Conservation (phyloP, 805 yeast species). For the Myxozyma sirexii region DNA sequence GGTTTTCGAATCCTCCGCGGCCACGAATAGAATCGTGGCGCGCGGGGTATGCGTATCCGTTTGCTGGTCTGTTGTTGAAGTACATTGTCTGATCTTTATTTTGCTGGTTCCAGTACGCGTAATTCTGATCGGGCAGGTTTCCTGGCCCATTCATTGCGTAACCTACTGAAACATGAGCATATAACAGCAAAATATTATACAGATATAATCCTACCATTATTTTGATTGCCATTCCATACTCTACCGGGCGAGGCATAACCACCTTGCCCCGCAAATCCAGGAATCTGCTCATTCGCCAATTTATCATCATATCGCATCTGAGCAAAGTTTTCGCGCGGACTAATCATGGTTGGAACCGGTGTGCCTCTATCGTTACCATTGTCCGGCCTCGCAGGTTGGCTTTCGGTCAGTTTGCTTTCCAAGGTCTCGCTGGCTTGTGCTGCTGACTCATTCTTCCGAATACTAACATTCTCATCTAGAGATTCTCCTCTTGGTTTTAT, state of each 20-base stretch:
- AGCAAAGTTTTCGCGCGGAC: background rate
- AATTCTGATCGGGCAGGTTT: slow-evolving; percentile 1
- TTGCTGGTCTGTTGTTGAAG: slow-evolving; percentile 7
- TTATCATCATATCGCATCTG: background rate
- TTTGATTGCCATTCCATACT: background rate
- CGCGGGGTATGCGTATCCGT: background rate
- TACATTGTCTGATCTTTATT: background rate
- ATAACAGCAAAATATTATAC: background rate
- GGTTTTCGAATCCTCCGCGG: slow-evolving; percentile 10
- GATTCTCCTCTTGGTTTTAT: background rate
- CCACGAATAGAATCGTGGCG: background rate
- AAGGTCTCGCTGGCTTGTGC: too few relatives aligned
- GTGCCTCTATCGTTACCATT: background rate
- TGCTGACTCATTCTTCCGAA: too few relatives aligned
- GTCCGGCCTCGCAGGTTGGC: too few relatives aligned
- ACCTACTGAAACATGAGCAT: background rate
- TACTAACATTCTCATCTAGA: too few relatives aligned
- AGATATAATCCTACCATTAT: background rate
- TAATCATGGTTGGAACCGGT: too few relatives aligned
- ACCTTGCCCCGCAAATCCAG: background rate
- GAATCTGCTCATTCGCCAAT: background rate
- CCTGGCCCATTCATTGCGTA: background rate
- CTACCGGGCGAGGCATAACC: background rate
- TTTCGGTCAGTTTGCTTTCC: too few relatives aligned
- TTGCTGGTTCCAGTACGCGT: slow-evolving; percentile 18